phyloP scores from a whole-genome alignment of 371 early-diverging fungal genomes.

The Mortierella sp. region DNA sequence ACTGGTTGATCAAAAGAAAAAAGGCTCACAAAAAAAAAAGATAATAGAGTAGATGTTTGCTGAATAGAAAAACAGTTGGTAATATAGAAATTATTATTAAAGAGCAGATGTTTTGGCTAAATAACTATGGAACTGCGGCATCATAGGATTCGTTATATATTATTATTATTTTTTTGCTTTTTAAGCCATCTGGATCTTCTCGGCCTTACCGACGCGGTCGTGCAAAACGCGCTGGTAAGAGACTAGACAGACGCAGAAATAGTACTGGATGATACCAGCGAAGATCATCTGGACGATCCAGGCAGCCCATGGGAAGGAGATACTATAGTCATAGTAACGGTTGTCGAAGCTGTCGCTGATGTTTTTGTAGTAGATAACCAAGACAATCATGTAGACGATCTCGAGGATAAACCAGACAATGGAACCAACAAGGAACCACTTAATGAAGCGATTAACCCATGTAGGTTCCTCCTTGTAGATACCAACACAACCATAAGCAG shows the following conservation, averaged over 20 bases:
- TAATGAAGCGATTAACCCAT: slow-evolving; percentile 34
- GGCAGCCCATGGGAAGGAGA: slow-evolving; percentile 12
- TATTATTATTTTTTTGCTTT: too few relatives aligned
- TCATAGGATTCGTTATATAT: too few relatives aligned
- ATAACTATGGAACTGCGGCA: too few relatives aligned
- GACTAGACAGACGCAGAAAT: slow-evolving; percentile 47
- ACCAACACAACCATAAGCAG: slow-evolving; percentile 32
- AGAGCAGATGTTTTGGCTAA: too few relatives aligned
- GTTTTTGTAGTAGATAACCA: background rate
- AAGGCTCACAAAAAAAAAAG: too few relatives aligned
- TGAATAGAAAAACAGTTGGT: too few relatives aligned
- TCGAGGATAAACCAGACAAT: slow-evolving; percentile 33
- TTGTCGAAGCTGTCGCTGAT: background rate
- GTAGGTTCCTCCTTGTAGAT: slow-evolving; percentile 32
- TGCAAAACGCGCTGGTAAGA: slow-evolving; percentile 50
- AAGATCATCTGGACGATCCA: slow-evolving; percentile 30
- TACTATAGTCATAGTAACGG: background rate
- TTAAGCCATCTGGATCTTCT: slow-evolving; percentile 11
- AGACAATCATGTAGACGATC: slow-evolving; percentile 20
- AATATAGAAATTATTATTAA: too few relatives aligned
- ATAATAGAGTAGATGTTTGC: too few relatives aligned
- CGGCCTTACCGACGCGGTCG: slow-evolving; percentile 13
- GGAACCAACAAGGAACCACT: slow-evolving; percentile 28
- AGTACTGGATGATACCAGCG: slow-evolving; percentile 33
- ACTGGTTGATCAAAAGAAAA: too few relatives aligned